Base-by-base conservation (phyloP, 129 eudicot species). In the Silybum marianum region DNA sequence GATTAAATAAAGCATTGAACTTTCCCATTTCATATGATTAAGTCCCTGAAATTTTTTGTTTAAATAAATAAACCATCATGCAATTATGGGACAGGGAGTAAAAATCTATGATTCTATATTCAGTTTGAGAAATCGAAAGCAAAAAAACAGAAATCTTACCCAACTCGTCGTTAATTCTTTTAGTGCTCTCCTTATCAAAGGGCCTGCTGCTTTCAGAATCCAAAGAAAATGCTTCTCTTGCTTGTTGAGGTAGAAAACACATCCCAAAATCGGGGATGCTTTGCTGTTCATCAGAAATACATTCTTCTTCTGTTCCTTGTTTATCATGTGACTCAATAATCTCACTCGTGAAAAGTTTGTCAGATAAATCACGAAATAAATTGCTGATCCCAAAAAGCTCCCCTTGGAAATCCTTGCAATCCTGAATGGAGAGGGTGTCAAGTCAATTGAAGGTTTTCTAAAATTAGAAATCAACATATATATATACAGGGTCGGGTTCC, bases 341-440 rank as follows among this genome's bases (percentile, higher is more conserved):
- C 85, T 95, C 95, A 46, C 98, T 91, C 8, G 99, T 95, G 84
- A 95, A 95, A 80, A 93, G 89, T 85, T 90, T 88, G 79, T 93
- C 90, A n/a, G 99, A 95, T 22, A 95, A 88, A 84, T 92, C 99
- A 19, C 97, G 96, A 78, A 95, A 95, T 79, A 95, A 86, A 88
- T 95, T 95, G 85, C 92, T 80, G 79, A 95, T 95, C 14, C 99
- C 99, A 82, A 95, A 95, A 76, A 95, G 94, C 90, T 94, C 98
- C 1, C 98, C 98, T 78, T 86, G 94, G 78, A 86, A 91, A 78
- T 93, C 86, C 85, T 91, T 95, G 89, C 91, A 86, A 84, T 95
- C 99, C 99, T 95, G 87, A 60, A 76, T 65, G 34, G 36, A 21
- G 81, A 72, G 9, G 22, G 38, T 82, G 42, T 23, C 78, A 54